Conservation (phyloP, 2,329 filamentous ascomycete genomes). For the Tolypocladium paradoxum region DNA sequence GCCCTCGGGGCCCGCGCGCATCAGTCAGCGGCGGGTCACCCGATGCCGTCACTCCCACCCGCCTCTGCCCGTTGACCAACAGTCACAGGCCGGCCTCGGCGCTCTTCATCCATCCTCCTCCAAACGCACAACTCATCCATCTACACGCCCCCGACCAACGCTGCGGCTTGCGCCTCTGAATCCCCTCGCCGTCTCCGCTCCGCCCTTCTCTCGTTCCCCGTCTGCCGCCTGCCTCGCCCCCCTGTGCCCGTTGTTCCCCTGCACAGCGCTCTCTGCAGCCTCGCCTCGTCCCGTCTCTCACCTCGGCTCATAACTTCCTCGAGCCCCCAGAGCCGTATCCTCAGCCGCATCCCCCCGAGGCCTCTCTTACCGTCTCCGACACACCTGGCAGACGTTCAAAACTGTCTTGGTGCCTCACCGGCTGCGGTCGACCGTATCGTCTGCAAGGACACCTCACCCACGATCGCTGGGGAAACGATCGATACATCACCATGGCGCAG, state of each 20-base stretch:
- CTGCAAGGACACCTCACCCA: background rate
- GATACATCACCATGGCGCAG: slow-evolving; percentile 34
- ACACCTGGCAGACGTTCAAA: background rate
- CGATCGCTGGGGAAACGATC: background rate
- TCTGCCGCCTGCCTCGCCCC: background rate
- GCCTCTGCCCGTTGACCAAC: background rate
- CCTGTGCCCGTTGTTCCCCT: background rate
- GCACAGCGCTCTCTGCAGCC: background rate
- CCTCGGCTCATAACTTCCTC: background rate
- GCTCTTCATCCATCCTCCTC: background rate
- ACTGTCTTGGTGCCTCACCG: background rate
- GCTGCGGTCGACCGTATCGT: background rate
- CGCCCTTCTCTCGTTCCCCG: background rate
- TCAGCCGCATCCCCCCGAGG: background rate
- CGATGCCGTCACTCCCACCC: slow-evolving; percentile 9
- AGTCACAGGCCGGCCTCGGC: background rate
- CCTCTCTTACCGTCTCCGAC: background rate
- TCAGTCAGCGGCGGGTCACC: slow-evolving; percentile 2
- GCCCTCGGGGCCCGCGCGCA: too few relatives aligned
- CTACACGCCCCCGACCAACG: background rate
- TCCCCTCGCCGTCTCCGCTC: background rate
- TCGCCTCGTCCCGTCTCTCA: background rate
- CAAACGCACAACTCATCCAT: background rate
- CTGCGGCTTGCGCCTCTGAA: background rate
- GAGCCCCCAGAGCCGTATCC: background rate